phyloP scores from a whole-genome alignment of 345 rosid genomes.

The Eucalyptus tenuipes region DNA sequence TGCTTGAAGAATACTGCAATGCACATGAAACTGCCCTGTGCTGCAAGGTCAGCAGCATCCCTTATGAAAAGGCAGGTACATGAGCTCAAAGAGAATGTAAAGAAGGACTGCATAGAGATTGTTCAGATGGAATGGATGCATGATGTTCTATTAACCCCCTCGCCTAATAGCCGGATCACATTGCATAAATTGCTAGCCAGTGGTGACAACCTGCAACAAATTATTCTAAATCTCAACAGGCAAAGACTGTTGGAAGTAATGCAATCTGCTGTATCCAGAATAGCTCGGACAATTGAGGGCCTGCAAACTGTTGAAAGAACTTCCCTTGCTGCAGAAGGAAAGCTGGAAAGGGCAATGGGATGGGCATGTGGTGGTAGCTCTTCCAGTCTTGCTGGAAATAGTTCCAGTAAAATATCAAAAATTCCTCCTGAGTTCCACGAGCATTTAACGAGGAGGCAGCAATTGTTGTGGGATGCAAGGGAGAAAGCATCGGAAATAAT shows the following conservation, averaged over 20 bases:
- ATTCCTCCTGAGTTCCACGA: conserved; percentile 83
- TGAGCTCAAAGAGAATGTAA: conserved; percentile 60
- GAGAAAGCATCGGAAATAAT: conserved; percentile 70
- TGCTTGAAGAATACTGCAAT: conserved; percentile 85
- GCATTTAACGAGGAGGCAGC: conserved; percentile 58
- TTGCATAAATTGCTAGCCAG: conserved; percentile 44
- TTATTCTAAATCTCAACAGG: conserved; percentile 53
- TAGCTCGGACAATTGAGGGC: conserved; percentile 51
- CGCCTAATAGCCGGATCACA: conserved; percentile 36
- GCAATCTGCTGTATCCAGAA: conserved; percentile 45
- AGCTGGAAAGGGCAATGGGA: conserved; percentile 92
- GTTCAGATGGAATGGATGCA: conserved; percentile 93
- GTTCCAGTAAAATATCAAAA: conserved; percentile 56
- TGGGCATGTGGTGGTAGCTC: conserved; percentile 94
- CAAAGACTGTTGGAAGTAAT: conserved; percentile 55
- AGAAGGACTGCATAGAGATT: conserved; percentile 58
- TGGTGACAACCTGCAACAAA: conserved; percentile 41
- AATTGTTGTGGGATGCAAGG: conserved; percentile 60
- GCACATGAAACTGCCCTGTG: conserved; percentile 75
- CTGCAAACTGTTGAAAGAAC: conserved; percentile 65
- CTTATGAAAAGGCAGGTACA: conserved; percentile 62
- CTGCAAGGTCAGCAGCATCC: conserved; percentile 67
- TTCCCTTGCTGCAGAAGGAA: conserved; percentile 69
- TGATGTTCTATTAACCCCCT: conserved; percentile 44
- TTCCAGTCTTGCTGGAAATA: conserved; percentile 36